phyloP scores from a whole-genome alignment of 345 rosid genomes.

The Acer saccharum region DNA sequence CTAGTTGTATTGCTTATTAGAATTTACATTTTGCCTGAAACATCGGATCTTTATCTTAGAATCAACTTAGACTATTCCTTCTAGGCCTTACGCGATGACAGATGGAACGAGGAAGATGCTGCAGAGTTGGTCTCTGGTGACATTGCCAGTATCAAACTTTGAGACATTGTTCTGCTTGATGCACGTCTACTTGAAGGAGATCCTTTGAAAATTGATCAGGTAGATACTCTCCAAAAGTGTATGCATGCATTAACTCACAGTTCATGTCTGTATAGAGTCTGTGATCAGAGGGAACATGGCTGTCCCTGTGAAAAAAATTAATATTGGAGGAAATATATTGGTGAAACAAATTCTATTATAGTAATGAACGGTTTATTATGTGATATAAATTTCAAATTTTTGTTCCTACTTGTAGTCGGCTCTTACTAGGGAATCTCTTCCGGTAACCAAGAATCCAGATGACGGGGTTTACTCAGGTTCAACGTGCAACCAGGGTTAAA shows the following conservation, averaged over 20 bases:
- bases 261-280: not conserved
- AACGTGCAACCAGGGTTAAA: too few species aligned
- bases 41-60: too few species aligned
- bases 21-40: not conserved
- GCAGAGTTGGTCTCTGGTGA: constrained; percentile 74
- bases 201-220: constrained; percentile 71
- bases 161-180: constrained; percentile 71
- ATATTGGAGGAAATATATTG: too few species aligned
- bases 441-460: too few species aligned
- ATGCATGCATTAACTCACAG: not conserved
- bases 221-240: constrained; percentile 2
- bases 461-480: too few species aligned
- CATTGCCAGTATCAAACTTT: constrained; percentile 42
- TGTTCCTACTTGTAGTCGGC: too few species aligned
- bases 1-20: not conserved
- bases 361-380: too few species aligned
- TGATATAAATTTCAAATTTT: too few species aligned
- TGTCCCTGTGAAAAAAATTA: too few species aligned
- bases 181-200: constrained; percentile 80
- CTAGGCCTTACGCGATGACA: constrained; percentile 54
- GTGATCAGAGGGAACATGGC: not conserved
- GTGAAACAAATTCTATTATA: too few species aligned
- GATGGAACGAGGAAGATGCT: constrained; percentile 76
- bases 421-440: too few species aligned
- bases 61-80: not conserved